phyloP scores from a whole-genome alignment of 371 early-diverging fungal genomes.

The Blakeslea trispora region DNA sequence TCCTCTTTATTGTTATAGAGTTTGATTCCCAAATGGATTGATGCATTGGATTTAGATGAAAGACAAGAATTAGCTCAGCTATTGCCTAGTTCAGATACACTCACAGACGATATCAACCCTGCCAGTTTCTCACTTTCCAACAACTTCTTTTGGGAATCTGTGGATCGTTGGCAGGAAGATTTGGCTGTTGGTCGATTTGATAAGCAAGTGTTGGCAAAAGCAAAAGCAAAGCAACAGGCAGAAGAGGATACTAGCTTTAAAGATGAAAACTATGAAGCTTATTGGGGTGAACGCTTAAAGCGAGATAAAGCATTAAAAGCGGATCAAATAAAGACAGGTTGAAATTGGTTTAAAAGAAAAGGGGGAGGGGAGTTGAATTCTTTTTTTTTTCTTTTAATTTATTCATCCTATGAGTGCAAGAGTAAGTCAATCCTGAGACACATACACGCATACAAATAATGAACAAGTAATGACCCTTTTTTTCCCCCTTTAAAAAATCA shows the following conservation, averaged over 20 bases:
- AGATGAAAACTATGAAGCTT: constrained; percentile 24
- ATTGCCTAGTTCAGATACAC: background rate
- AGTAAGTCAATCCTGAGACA: too few species aligned
- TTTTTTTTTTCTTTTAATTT: background rate
- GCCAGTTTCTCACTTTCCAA: background rate
- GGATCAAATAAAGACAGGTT: too few species aligned
- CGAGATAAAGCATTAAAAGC: background rate
- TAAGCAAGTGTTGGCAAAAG: background rate
- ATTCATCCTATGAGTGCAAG: background rate
- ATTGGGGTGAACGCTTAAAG: constrained; percentile 16
- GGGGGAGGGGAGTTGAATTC: background rate
- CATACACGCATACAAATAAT: too few species aligned
- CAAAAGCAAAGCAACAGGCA: background rate
- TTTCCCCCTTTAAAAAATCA: too few species aligned
- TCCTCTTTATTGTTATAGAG: background rate
- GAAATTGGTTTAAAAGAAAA: too few species aligned
- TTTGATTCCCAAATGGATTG: background rate
- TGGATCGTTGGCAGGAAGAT: constrained; percentile 1
- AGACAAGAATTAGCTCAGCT: background rate
- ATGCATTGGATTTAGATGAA: background rate
- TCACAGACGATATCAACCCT: background rate
- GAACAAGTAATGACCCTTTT: too few species aligned
- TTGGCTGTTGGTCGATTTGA: constrained; percentile 1
- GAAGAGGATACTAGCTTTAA: constrained; percentile 4
- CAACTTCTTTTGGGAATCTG: constrained; percentile 9